Percentiles rank a stretch among this genome's conserved stretches.
Conservation (phyloP, 805 yeast species). For the Tetrapisispora iriomotensis region DNA sequence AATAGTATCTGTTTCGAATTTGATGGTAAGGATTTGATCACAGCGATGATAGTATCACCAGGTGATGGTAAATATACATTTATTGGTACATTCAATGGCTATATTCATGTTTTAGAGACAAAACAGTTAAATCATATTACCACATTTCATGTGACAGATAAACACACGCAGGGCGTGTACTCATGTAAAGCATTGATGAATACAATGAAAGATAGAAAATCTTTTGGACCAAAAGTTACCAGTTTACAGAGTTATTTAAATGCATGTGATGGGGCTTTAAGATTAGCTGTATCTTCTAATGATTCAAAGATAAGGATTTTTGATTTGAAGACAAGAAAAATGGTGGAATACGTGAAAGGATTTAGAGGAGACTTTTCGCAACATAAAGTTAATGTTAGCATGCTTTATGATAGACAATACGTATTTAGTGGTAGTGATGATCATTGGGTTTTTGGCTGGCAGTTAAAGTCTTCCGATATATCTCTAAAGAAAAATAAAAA, state of each 20-base stretch:
- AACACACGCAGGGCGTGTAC: conserved; percentile 16
- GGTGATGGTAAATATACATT: conserved; percentile 47
- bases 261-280: conserved; percentile 25
- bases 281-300: conserved; percentile 60
- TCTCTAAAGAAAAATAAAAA: not conserved
- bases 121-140: conserved; percentile 44
- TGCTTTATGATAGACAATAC: conserved; percentile 7
- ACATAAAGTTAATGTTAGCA: conserved; percentile 41
- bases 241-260: conserved; percentile 50
- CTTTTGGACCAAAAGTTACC: conserved; percentile 54
- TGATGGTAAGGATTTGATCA: conserved; percentile 56
- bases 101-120: conserved; percentile 50
- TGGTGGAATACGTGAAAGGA: conserved; percentile 68
- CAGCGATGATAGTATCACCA: conserved; percentile 68
- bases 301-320: conserved; percentile 71
- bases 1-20: conserved; percentile 48
- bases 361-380: conserved; percentile 59
- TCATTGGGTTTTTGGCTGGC: conserved; percentile 81
- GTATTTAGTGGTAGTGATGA: conserved; percentile 79
- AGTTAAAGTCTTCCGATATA: not conserved
- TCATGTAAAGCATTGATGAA: not conserved
- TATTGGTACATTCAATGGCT: conserved; percentile 76
- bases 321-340: conserved; percentile 40
- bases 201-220: conserved; percentile 1
- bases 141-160: conserved; percentile 39